Conservation (phyloP, 805 yeast genomes). For the Monosporozyma solicola region DNA sequence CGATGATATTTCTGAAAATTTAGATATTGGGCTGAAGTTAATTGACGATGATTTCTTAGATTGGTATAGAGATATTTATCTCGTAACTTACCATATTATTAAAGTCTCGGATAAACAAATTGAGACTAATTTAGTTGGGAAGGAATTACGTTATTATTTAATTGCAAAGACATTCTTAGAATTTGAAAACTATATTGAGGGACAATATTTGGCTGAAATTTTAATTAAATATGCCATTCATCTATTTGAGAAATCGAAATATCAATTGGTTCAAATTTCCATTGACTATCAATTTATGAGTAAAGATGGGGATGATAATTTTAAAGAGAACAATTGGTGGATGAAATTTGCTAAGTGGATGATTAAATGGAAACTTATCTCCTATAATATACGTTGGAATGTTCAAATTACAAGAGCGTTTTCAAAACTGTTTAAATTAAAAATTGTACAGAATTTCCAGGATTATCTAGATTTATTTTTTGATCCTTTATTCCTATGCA, state of each 20-base stretch:
- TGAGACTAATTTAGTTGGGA: conserved; percentile 12
- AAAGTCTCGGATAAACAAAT: conserved; percentile 11
- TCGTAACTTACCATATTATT: conserved; percentile 18
- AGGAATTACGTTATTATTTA: conserved; percentile 21
- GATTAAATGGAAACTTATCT: conserved; percentile 30
- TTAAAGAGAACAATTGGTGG: conserved; percentile 26
- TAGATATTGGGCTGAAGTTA: conserved; percentile 24
- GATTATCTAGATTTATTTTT: conserved; percentile 29
- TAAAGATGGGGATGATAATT: conserved; percentile 3
- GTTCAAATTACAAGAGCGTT: conserved; percentile 30
- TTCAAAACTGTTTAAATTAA: conserved; percentile 14
- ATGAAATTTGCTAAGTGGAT: conserved; percentile 30
- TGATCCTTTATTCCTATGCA: conserved; percentile 28
- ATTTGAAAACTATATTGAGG: conserved; percentile 31
- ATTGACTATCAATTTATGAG: conserved; percentile 24
- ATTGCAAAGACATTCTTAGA: conserved; percentile 31
- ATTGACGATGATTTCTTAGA: conserved; percentile 24
- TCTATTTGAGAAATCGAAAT: conserved; percentile 31
- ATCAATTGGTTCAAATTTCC: conserved; percentile 32
- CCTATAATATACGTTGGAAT: conserved; percentile 35
- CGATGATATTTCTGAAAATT: conserved; percentile 7
- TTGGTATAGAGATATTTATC: conserved; percentile 19
- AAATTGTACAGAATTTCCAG: conserved; percentile 25
- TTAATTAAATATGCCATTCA: conserved; percentile 28
- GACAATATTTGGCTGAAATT: conserved; percentile 32